Evolutionary conservation across 306 rosid species (phyloP), one percentile per base, ranked within the genome.

Genomic region (Lathyrus oleraceus): DNA sequence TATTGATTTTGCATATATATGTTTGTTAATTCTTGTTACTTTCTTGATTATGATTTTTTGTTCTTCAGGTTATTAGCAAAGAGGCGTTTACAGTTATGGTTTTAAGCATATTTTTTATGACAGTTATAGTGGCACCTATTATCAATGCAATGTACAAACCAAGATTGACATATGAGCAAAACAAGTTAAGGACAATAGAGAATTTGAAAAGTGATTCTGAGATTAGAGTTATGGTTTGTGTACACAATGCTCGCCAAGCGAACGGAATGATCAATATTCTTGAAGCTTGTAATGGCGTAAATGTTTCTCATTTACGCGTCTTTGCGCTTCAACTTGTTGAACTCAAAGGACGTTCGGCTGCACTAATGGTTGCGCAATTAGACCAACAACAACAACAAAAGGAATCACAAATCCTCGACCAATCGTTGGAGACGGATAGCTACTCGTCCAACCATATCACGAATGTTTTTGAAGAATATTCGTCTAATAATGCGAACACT

Each of bases 91-190:
- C 84, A 8, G 10, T 65, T 0, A 69, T 83, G 79, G 8, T 52
- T 54, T 0, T 10, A 0, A 16, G 64, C 5, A 16, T 43, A 21
- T 12, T 83, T 10, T 1, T 65, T 20, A 79, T 80, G 84, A 79
- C 82, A 0, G 0, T 39, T 11, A 3, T 25, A 14, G 82, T 73
- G n/a, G 3, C 84, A 15, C 80, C 77, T 0, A 59, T 39, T 25
- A 65, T 77, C 47, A 72, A 77, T 23, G 23, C 30, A 21, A 63
- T 83, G 53, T 80, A 83, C 52, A 83, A 45, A 62, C 82, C 82
- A 40, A 79, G 35, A 14, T 71, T 14, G 32, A 42, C 6, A 19
- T 73, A 47, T 10, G 63, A 60, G 72, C 39, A 63, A 12, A 43
- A 76, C 3, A 72, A 43, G 64, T 56, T 61, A 15, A 75, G 86